Percentiles rank a stretch among this genome's conserved stretches.
Evolutionary conservation across 176 grass and related monocot species (phyloP).

Genomic region (Aegilops umbellulata): DNA sequence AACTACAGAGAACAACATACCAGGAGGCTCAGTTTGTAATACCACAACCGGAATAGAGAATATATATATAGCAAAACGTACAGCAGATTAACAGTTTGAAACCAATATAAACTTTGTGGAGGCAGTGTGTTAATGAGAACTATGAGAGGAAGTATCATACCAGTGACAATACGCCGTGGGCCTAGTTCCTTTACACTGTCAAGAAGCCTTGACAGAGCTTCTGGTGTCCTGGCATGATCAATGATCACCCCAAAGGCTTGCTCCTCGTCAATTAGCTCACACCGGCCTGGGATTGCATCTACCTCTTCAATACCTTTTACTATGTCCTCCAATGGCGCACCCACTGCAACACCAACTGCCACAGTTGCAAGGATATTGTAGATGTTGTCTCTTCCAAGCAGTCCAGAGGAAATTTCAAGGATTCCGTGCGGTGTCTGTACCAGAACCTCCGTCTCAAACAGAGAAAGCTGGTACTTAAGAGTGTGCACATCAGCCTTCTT

Average conservation of each 20-base stretch:
- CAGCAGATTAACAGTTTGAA: neutral
- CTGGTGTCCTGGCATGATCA: conserved; percentile 77
- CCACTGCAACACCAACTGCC: conserved; percentile 89
- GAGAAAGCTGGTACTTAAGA: conserved; percentile 84
- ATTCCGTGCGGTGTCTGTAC: conserved; percentile 94
- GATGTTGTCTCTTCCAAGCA: conserved; percentile 83
- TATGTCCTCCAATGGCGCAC: conserved; percentile 80
- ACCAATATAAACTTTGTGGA: neutral
- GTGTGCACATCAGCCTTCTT: conserved; percentile 90
- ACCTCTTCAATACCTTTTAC: conserved; percentile 96
- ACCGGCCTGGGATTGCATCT: conserved; percentile 88
- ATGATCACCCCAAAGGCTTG: conserved; percentile 93
- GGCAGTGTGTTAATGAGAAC: conserved; percentile 11
- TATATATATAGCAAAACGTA: neutral
- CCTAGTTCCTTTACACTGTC: conserved; percentile 76
- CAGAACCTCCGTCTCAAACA: conserved; percentile 92
- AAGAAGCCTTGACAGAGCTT: conserved; percentile 75
- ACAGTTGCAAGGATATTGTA: conserved; percentile 96
- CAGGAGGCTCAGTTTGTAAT: conserved; percentile 21
- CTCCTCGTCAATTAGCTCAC: conserved; percentile 94
- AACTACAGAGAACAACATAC: conserved; percentile 58
- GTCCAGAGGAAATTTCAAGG: conserved; percentile 92
- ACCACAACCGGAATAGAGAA: neutral
- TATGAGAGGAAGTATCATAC: conserved; percentile 38
- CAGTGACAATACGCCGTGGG: conserved; percentile 78